These are phyloP conservation scores for Diaporthe helianthi DNA, from an alignment of 2,329 filamentous ascomycete genomes.

Conservation along the genomic window DNA sequence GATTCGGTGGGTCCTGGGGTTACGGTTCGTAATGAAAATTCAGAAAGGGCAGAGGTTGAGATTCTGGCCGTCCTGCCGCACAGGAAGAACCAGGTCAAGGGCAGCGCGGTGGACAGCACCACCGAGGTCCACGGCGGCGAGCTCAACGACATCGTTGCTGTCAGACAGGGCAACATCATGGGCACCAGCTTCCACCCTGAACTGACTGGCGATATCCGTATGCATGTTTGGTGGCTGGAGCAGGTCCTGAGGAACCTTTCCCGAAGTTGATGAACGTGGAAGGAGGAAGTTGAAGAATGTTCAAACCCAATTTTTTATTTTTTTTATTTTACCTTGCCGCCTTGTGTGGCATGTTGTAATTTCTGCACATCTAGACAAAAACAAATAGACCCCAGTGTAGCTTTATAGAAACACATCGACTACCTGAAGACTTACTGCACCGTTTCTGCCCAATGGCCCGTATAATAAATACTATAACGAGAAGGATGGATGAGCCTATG, in stretches of 20 bases:
- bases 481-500: background rate
- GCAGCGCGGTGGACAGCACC: conserved; percentile 45
- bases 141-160: conserved; percentile 82
- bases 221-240: conserved; percentile 92
- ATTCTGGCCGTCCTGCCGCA: conserved; percentile 60
- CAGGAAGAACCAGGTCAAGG: conserved; percentile 43
- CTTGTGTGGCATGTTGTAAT: background rate
- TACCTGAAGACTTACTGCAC: background rate
- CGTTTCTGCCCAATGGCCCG: no score
- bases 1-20: conserved; percentile 49
- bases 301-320: no score
- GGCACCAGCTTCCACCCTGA: conserved; percentile 97
- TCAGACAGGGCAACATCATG: conserved; percentile 89
- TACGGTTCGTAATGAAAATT: conserved; percentile 38
- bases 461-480: no score
- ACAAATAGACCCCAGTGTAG: background rate
- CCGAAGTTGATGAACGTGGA: background rate
- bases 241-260: conserved; percentile 61
- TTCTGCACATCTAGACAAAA: background rate
- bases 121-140: conserved; percentile 44
- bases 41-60: conserved; percentile 47
- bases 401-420: background rate
- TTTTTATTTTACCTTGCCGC: background rate
- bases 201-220: conserved; percentile 83
- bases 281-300: background rate